phyloP scores from a whole-genome alignment of 805 yeast genomes.

The Candida odintsovae region DNA sequence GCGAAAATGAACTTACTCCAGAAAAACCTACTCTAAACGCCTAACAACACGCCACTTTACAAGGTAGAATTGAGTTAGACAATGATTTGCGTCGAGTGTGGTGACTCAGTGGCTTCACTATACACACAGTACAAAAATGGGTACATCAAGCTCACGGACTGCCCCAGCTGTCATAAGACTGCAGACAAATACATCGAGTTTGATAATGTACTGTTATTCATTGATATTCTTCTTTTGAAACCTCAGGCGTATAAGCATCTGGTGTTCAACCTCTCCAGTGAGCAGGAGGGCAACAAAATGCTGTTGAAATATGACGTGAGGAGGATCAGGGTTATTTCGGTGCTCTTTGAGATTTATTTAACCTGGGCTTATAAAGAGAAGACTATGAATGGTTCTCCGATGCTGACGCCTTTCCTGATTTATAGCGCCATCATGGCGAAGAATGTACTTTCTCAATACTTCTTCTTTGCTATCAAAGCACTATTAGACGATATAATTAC shows the following conservation, averaged over 20 bases:
- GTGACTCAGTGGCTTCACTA: constrained; percentile 55
- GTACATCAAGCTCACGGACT: constrained; percentile 74
- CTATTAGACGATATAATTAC: constrained; percentile 39
- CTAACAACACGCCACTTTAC: background rate
- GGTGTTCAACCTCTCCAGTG: constrained; percentile 59
- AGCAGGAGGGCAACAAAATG: background rate
- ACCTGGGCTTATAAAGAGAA: constrained; percentile 90
- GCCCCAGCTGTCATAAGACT: constrained; percentile 62
- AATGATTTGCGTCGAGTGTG: constrained; percentile 91
- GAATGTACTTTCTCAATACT: constrained; percentile 44
- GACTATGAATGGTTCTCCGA: constrained; percentile 26
- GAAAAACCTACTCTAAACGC: background rate
- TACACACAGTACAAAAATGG: constrained; percentile 70
- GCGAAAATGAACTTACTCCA: too few species aligned
- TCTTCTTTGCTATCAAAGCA: constrained; percentile 49
- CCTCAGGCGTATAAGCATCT: constrained; percentile 87
- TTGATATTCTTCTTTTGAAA: constrained; percentile 77
- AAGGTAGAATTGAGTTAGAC: background rate
- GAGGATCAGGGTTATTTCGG: constrained; percentile 55
- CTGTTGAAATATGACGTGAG: constrained; percentile 15
- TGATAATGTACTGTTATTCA: constrained; percentile 76
- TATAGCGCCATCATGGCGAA: constrained; percentile 28
- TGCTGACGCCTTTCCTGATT: constrained; percentile 19
- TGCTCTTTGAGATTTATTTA: constrained; percentile 83
- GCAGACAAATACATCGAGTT: constrained; percentile 91